A percentile compares a stretch with the other conserved stretches of the same genome.
Conservation (phyloP, 2,329 filamentous ascomycete genomes). For the Ophiocordyceps unilateralis region DNA sequence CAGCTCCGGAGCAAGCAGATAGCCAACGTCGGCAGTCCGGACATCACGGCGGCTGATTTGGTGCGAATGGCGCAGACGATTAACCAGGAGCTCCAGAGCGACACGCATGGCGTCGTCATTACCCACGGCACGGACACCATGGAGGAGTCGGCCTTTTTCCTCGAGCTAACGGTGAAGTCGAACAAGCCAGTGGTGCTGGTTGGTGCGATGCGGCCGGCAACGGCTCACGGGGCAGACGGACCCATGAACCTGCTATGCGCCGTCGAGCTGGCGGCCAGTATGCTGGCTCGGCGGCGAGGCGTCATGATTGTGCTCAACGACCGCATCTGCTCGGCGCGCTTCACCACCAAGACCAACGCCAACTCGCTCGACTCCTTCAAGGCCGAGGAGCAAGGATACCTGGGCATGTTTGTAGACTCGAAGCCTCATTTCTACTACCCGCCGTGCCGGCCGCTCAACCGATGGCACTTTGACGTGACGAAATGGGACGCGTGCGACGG, state of each 20-base stretch:
- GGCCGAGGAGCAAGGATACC: conserved; percentile 34
- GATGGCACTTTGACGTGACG: conserved; percentile 23
- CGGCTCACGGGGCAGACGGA: conserved; percentile 44
- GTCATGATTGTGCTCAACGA: conserved; percentile 45
- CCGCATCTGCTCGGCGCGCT: conserved; percentile 38
- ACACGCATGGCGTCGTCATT: conserved; percentile 33
- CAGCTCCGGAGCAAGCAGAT: conserved; percentile 37
- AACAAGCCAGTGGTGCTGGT: conserved; percentile 42
- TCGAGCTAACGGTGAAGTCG: conserved; percentile 38
- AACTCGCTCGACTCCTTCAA: conserved; percentile 47
- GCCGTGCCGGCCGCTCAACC: conserved; percentile 28
- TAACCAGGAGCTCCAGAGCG: conserved; percentile 26
- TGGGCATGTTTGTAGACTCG: conserved; percentile 40
- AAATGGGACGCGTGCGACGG: conserved; percentile 8
- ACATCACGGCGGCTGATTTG: conserved; percentile 30
- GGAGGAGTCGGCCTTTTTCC: conserved; percentile 46
- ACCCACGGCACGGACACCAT: conserved; percentile 51
- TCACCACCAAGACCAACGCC: conserved; percentile 43
- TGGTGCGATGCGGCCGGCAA: conserved; percentile 45
- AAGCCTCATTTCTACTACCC: conserved; percentile 43
- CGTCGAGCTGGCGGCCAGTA: conserved; percentile 34
- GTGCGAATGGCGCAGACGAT: conserved; percentile 29
- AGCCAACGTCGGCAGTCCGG: conserved; percentile 27
- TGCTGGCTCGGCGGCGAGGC: conserved; percentile 29
- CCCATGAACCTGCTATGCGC: conserved; percentile 44